These are phyloP conservation scores for Aphanomyces euteiches DNA, from an alignment of 352 stramenopile genomes.

Conservation along the genomic window DNA sequence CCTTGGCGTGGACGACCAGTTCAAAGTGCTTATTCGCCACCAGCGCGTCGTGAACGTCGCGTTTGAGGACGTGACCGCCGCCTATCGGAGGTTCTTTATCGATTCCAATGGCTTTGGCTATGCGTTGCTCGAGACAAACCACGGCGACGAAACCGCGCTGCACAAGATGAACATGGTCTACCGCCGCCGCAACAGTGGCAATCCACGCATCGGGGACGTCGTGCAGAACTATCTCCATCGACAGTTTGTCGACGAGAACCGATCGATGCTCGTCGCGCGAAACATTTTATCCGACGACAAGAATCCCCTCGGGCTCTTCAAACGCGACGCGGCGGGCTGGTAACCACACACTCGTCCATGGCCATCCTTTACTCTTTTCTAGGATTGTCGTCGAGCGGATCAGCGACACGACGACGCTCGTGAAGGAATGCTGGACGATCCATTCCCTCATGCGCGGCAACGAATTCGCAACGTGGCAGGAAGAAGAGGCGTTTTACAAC, in stretches of 20 bases:
- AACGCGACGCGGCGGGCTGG: conserved; percentile 13
- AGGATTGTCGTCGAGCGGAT: not conserved
- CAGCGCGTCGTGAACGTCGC: not conserved
- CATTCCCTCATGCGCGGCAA: not conserved
- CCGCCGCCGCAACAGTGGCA: conserved; percentile 24
- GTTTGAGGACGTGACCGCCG: not conserved
- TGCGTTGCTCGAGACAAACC: not conserved
- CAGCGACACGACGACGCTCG: not conserved
- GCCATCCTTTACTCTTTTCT: not conserved
- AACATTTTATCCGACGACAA: conserved; percentile 26
- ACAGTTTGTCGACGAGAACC: not conserved
- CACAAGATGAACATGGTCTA: not conserved
- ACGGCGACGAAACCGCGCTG: not conserved
- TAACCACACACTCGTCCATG: not conserved
- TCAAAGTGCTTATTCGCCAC: conserved; percentile 6
- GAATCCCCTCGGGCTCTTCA: not conserved
- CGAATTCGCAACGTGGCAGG: not conserved
- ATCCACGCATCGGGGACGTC: conserved; percentile 1
- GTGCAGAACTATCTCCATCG: conserved; percentile 23
- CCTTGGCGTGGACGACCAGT: not conserved
- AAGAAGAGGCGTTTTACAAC: conserved; percentile 17
- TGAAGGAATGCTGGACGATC: conserved; percentile 13
- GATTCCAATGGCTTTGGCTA: conserved; percentile 22
- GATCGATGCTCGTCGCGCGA: conserved; percentile 12
- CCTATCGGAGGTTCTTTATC: conserved; percentile 8